phyloP scores from a whole-genome alignment of 164 flowering plant genomes.

The Taxillus chinensis region DNA sequence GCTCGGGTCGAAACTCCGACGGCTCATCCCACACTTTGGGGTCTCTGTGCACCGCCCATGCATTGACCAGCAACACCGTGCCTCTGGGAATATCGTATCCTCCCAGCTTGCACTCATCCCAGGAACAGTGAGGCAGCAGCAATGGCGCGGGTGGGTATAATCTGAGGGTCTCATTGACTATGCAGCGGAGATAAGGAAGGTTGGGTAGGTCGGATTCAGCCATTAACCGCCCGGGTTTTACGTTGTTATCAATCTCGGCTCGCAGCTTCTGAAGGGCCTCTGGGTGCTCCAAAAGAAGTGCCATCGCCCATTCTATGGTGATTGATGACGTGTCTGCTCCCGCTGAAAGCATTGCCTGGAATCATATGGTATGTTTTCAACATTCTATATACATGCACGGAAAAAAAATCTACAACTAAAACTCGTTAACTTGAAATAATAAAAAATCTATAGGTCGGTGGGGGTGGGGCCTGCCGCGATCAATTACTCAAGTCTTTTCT shows the following conservation, averaged over 20 bases:
- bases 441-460: too few species aligned
- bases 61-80: slow-evolving; percentile 19
- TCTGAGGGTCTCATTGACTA: slow-evolving; percentile 21
- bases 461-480: too few species aligned
- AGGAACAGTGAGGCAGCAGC: slow-evolving; percentile 14
- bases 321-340: slow-evolving; percentile 22
- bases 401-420: too few species aligned
- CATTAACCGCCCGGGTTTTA: slow-evolving; percentile 11
- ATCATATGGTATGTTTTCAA: neutral
- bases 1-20: slow-evolving; percentile 22
- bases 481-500: too few species aligned
- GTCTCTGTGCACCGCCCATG: slow-evolving; percentile 28
- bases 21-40: slow-evolving; percentile 25
- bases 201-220: slow-evolving; percentile 14
- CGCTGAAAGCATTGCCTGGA: slow-evolving; percentile 11
- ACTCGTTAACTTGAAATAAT: too few species aligned
- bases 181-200: slow-evolving; percentile 16
- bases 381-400: too few species aligned
- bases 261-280: slow-evolving; percentile 8
- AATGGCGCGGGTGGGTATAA: slow-evolving; percentile 15
- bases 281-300: slow-evolving; percentile 16
- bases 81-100: slow-evolving; percentile 16
- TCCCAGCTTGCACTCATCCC: slow-evolving; percentile 14
- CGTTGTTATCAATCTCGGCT: slow-evolving; percentile 13
- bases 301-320: slow-evolving; percentile 25